Evolutionary conservation across 192 early-diverging fungal genomes (phyloP), one percentile per base, ranked within the genome.

Genomic region (Backusella morwellensis): DNA sequence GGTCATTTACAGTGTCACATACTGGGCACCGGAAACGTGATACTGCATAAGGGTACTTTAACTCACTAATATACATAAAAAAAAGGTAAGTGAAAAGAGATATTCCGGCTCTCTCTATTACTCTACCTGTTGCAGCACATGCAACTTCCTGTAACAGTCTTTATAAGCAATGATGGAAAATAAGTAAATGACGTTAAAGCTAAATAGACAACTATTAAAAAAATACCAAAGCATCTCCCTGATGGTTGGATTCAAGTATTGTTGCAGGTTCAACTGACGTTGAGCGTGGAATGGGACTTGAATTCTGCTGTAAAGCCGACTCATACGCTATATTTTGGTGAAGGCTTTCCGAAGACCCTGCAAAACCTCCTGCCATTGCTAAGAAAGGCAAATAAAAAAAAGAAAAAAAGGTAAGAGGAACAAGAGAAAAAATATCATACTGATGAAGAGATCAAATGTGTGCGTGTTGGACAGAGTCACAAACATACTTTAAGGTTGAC

Each of bases 1-100:
- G 75, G 66, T 95, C 92, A 79, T 95, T 95, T 71, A 95, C 88
- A 0, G 95, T 95, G 38, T 95, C 93, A 85, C 97, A 98, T 9
- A 96, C 92, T 8, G 96, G 95, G 84, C 97, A 98, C 50, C 92
- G 87, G 81, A 96, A 98, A 77, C 94, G 93, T 36, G 87, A 78
- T 35, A 94, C 92, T 8, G 85, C 80, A 23, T 78, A 70, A 11
- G 95, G 95, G 75, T 93, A 95, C 34, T 90, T 88, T 23, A 96
- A 85, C 70, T 92, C 84, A 77, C 92, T 95, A n/a, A 19, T 54
- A 59, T 17, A 34, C 1, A 14, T 38, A 35, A 8, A 7, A 19
- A 44, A 72, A 59, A 29, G 38, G 11, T 41, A 19, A 19, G 29
- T 35, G 66, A 19, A 11, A 40, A 40, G 32, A 59, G 7, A 11